Evolutionary conservation across 805 yeast genomes (phyloP).

Genomic region (Sungouiozyma intestinalis): DNA sequence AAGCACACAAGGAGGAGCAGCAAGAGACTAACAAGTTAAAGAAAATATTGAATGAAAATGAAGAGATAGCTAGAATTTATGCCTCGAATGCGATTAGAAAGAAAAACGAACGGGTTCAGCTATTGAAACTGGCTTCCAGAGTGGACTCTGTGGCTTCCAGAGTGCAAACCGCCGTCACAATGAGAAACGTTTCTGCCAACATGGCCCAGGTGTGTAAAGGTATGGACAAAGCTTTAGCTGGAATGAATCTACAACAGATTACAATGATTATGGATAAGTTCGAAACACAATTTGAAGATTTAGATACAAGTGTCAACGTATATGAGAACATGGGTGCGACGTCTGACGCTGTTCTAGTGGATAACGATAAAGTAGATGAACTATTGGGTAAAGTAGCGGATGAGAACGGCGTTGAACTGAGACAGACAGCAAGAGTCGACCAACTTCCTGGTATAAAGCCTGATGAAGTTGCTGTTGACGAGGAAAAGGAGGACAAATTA

Average conservation of each 20-base stretch:
- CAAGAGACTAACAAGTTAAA: constrained; percentile 81
- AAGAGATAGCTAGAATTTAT: constrained; percentile 85
- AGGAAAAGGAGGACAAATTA: constrained; percentile 75
- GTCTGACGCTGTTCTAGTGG: constrained; percentile 81
- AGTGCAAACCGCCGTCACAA: constrained; percentile 95
- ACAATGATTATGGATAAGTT: constrained; percentile 95
- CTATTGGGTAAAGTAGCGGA: constrained; percentile 89
- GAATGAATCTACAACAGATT: constrained; percentile 89
- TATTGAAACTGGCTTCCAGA: constrained; percentile 73
- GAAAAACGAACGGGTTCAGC: constrained; percentile 71
- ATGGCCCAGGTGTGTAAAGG: constrained; percentile 91
- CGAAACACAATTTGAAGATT: constrained; percentile 90
- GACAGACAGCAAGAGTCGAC: constrained; percentile 57
- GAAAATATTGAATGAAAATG: constrained; percentile 39
- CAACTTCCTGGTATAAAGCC: constrained; percentile 47
- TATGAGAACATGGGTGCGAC: constrained; percentile 85
- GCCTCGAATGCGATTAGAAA: constrained; percentile 96
- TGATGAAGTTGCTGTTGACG: constrained; percentile 37
- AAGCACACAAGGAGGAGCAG: constrained; percentile 83
- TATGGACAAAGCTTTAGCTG: constrained; percentile 91
- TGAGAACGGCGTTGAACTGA: constrained; percentile 90
- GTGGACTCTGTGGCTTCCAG: constrained; percentile 94
- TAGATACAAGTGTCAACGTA: constrained; percentile 87
- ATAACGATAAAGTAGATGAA: constrained; percentile 90
- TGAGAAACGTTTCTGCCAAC: constrained; percentile 89